phyloP scores from a whole-genome alignment of 169 alveolate genomes.

The Babesia caballi region DNA sequence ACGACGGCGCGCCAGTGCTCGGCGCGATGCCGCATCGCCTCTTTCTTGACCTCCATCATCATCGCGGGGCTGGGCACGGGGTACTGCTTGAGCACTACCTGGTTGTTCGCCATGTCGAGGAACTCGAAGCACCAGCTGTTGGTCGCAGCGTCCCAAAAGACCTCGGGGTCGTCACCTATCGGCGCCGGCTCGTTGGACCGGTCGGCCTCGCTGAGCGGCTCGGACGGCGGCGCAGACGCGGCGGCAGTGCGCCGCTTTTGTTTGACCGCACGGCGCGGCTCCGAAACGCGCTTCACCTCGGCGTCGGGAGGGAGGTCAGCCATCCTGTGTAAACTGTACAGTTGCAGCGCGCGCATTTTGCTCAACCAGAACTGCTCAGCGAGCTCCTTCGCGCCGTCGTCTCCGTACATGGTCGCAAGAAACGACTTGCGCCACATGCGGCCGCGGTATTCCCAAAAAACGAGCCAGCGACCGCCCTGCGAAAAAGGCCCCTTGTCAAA shows the following conservation, averaged over 20 bases:
- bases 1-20: slow-evolving; percentile 40
- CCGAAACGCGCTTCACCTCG: neutral
- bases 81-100: neutral
- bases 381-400: slow-evolving; percentile 68
- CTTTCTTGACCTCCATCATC: slow-evolving; percentile 2
- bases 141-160: slow-evolving; percentile 52
- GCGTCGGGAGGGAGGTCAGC: neutral
- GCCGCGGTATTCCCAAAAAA: slow-evolving; percentile 67
- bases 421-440: slow-evolving; percentile 65
- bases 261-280: neutral
- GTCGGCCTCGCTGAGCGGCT: neutral
- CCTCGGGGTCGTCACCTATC: slow-evolving; percentile 35
- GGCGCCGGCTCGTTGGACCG: neutral
- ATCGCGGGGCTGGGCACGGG: neutral
- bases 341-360: slow-evolving; percentile 64
- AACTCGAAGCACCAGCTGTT: slow-evolving; percentile 62
- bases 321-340: neutral
- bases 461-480: slow-evolving; percentile 71
- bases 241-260: neutral
- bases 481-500: slow-evolving; percentile 66
- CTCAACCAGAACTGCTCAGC: slow-evolving; percentile 69
- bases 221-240: neutral
- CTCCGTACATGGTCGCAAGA: slow-evolving; percentile 56
- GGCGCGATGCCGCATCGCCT: slow-evolving; percentile 13
- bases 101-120: slow-evolving; percentile 7